Evolutionary conservation across 805 yeast species (phyloP).

Genomic region (Ogataea naganishii): DNA sequence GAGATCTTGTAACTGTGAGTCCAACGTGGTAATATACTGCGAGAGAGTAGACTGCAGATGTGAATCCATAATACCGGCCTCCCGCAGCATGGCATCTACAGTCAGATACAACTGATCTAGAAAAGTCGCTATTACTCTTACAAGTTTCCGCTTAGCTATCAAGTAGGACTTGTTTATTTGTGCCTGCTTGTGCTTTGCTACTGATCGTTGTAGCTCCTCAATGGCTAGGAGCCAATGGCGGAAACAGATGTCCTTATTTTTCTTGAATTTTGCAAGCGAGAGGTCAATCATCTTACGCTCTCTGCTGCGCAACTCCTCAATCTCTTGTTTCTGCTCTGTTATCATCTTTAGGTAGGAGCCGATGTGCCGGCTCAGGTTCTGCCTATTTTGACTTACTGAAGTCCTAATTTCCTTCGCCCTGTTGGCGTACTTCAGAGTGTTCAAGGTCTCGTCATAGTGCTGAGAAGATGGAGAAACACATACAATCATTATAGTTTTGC

Average conservation of each 20-base stretch:
- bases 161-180: conserved; percentile 33
- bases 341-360: conserved; percentile 80
- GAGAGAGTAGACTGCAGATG: no score
- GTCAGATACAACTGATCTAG: conserved; percentile 2
- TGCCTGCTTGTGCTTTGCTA: conserved; percentile 35
- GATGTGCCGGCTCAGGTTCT: conserved; percentile 71
- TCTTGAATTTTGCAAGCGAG: conserved; percentile 25
- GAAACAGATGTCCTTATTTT: conserved; percentile 29
- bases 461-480: conserved; percentile 81
- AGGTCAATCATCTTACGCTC: conserved; percentile 35
- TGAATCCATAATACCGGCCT: no score
- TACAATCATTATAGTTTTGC: conserved; percentile 93
- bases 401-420: conserved; percentile 89
- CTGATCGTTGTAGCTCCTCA: conserved; percentile 29
- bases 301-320: conserved; percentile 54
- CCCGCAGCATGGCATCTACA: conserved; percentile 10
- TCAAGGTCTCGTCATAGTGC: conserved; percentile 90
- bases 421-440: conserved; percentile 85
- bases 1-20: conserved; percentile 38
- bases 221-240: conserved; percentile 32
- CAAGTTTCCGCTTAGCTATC: conserved; percentile 36
- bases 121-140: no score
- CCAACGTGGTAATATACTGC: conserved; percentile 27
- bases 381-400: conserved; percentile 63
- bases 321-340: conserved; percentile 68